Percentiles rank a stretch among this genome's conserved stretches.
These are phyloP conservation scores for Puccinia coronata DNA, from an alignment of 1,284 basidiomycete species.

Conservation along the genomic window DNA sequence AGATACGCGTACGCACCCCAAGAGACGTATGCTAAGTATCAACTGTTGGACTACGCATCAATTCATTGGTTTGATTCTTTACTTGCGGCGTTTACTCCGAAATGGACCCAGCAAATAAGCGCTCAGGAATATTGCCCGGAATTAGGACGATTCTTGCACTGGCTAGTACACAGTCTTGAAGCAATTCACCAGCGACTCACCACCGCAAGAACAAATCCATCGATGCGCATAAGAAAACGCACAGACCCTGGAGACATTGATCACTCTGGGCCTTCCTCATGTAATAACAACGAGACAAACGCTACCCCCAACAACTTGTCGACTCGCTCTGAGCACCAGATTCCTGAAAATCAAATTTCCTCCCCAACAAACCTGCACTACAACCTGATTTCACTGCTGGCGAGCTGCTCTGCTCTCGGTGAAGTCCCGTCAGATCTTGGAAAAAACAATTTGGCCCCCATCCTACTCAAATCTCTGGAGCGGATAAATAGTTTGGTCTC, in stretches of 20 bases:
- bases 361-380: neutral
- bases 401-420: slow-evolving; percentile 10
- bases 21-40: slow-evolving; percentile 30
- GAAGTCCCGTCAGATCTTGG: neutral
- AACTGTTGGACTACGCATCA: slow-evolving; percentile 20
- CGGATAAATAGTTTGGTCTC: slow-evolving; percentile 6
- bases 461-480: slow-evolving; percentile 32
- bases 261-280: too few relatives aligned
- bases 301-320: too few relatives aligned
- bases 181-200: slow-evolving; percentile 4
- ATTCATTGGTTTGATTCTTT: slow-evolving; percentile 31
- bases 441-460: slow-evolving; percentile 12
- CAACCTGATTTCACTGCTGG: slow-evolving; percentile 22
- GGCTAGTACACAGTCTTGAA: slow-evolving; percentile 12
- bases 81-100: slow-evolving; percentile 18
- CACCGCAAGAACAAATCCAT: neutral
- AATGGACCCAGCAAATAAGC: slow-evolving; percentile 13
- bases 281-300: too few relatives aligned
- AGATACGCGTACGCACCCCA: slow-evolving; percentile 5
- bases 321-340: neutral
- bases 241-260: neutral
- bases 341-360: neutral
- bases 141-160: slow-evolving; percentile 28
- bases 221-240: slow-evolving; percentile 11
- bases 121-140: neutral